These are phyloP conservation scores for Epichloe baconii DNA, from an alignment of 2,329 filamentous ascomycete genomes.

Conservation along the genomic window DNA sequence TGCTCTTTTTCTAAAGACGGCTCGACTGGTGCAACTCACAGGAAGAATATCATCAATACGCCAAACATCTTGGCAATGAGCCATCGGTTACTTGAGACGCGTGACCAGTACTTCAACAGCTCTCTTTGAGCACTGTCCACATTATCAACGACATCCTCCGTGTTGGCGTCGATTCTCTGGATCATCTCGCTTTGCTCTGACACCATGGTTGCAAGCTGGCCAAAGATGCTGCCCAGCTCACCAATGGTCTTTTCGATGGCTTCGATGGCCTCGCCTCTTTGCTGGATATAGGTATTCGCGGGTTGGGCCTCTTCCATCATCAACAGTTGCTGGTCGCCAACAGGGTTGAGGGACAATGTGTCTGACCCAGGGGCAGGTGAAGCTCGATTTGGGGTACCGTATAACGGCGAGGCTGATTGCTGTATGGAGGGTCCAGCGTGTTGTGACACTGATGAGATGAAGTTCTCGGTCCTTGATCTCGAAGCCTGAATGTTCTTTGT, in stretches of 20 bases:
- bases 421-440: constrained; percentile 56
- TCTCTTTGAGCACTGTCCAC: constrained; percentile 94
- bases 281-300: constrained; percentile 79
- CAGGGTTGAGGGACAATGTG: constrained; percentile 69
- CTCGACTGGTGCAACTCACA: constrained; percentile 29
- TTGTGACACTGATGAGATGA: constrained; percentile 78
- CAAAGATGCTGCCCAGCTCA: constrained; percentile 82
- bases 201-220: constrained; percentile 91
- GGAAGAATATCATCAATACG: constrained; percentile 88
- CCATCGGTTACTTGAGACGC: constrained; percentile 92
- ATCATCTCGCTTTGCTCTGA: constrained; percentile 97
- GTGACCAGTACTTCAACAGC: constrained; percentile 90
- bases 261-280: constrained; percentile 90
- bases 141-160: constrained; percentile 95
- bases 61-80: constrained; percentile 69
- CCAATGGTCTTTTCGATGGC: constrained; percentile 91
- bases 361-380: constrained; percentile 57
- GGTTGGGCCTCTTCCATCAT: constrained; percentile 86
- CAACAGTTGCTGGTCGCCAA: constrained; percentile 74
- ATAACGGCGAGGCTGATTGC: constrained; percentile 74
- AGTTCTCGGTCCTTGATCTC: constrained; percentile 85
- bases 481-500: constrained; percentile 98
- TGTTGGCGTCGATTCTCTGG: constrained; percentile 92
- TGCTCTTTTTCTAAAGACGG: background rate
- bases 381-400: constrained; percentile 60